Base-by-base conservation (phyloP, 2,329 filamentous ascomycete species). In the Lasiodiplodia gonubiensis region DNA sequence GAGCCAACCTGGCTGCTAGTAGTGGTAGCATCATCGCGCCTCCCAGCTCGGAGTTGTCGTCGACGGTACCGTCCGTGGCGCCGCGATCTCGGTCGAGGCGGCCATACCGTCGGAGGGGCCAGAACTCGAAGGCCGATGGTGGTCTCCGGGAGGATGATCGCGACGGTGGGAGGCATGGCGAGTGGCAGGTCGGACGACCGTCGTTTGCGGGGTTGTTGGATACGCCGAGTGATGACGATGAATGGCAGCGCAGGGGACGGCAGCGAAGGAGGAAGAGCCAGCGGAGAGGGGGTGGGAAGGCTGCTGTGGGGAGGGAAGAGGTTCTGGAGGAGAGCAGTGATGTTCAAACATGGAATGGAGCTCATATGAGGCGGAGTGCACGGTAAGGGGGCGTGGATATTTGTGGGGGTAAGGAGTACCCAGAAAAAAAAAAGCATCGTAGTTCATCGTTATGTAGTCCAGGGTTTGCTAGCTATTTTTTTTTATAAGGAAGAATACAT, bases 251-350 rank as follows among this genome's bases (percentile, higher is more conserved):
- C 3, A 42, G 23, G 2, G 27, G 23, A 16, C 25, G 23, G 21
- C 30, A 3, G 12, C 52, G 39, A 2, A 61, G 25, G 18, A 46
- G 55, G 21, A 8, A 16, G 39, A 21, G 57, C 23, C 5, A 11
- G 18, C 33, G 23, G 39, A 33, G 39, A 18, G 11, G 39, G 18
- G 12, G 57, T 12, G 16, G 57, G 27, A 49, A 16, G 18, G 8
- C 16, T 49, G 25, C 16, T 14, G 8, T 10, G 8, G 3, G 57
- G n/a, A 27, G 23, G 57, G 39, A 33, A 12, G 57, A 35, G 27
- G 39, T 61, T 4, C 3, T 21, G 18, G 25, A 61, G 25, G 42
- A 61, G 57, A 61, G 39, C 10, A 46, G 55, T 61, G 57, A 61
- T 42, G n/a, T 61, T 6, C 25, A 49, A 39, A 39, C 25, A 4